phyloP scores from a whole-genome alignment of 768 basidiomycete species.

The Hygrocybe punicea region DNA sequence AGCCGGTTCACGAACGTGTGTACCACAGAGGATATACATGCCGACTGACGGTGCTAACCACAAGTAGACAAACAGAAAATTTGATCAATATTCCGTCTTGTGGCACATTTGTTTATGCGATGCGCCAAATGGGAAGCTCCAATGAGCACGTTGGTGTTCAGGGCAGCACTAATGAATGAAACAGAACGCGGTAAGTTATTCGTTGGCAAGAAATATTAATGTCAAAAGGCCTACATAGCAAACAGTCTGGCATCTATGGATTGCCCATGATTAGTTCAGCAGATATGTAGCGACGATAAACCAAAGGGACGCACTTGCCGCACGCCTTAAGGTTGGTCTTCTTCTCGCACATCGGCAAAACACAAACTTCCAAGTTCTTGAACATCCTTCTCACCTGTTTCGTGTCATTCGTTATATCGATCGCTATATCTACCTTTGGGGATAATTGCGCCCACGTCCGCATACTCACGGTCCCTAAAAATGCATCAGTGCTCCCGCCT shows the following conservation, averaged over 20 bases:
- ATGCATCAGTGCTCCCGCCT: background rate
- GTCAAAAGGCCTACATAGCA: constrained; percentile 14
- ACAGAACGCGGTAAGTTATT: constrained; percentile 8
- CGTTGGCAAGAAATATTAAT: constrained; percentile 14
- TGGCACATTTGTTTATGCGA: constrained; percentile 1
- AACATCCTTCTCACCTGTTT: constrained; percentile 2
- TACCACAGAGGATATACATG: no score
- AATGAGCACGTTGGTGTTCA: constrained; percentile 29
- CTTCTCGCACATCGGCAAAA: constrained; percentile 8
- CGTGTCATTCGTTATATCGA: background rate
- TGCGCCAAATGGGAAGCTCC: constrained; percentile 9
- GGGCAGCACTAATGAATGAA: constrained; percentile 21
- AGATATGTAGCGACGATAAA: background rate
- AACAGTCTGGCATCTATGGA: constrained; percentile 14
- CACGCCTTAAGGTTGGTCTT: constrained; percentile 11
- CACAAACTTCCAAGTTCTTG: constrained; percentile 16
- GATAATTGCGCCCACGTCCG: constrained; percentile 1
- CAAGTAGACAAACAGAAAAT: no score
- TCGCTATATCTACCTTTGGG: background rate
- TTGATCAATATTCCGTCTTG: constrained; percentile 6
- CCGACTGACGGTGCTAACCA: no score
- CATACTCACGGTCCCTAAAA: constrained; percentile 1
- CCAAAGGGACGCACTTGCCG: constrained; percentile 3
- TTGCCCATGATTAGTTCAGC: background rate
- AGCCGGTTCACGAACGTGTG: no score